Evolutionary conservation across 306 rosid genomes (phyloP).

Genomic region (cucumber (Cucumis sativus)): Cucumber_9930_V3 NC_026661.2:19376001-19376500

Average conservation of each 20-base stretch:
- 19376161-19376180: background rate
- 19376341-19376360: background rate
- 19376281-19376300: conserved; percentile 96
- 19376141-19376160: background rate
- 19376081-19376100: background rate
- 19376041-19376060: background rate
- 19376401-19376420: background rate
- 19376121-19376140: background rate
- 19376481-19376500: background rate
- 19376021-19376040: background rate
- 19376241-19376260: conserved; percentile 97
- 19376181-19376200: conserved; percentile 10
- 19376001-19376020: background rate
- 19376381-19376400: background rate
- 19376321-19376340: conserved; percentile 91
- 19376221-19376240: conserved; percentile 85
- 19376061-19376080: background rate
- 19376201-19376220: conserved; percentile 94
- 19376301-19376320: conserved; percentile 92
- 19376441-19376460: background rate
- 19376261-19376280: conserved; percentile 82
- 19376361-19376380: background rate
- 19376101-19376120: background rate
- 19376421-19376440: background rate
- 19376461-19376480: background rate